These are phyloP conservation scores for Jatropha multifida DNA, from an alignment of 441 rosid species.

Conservation along the genomic window DNA sequence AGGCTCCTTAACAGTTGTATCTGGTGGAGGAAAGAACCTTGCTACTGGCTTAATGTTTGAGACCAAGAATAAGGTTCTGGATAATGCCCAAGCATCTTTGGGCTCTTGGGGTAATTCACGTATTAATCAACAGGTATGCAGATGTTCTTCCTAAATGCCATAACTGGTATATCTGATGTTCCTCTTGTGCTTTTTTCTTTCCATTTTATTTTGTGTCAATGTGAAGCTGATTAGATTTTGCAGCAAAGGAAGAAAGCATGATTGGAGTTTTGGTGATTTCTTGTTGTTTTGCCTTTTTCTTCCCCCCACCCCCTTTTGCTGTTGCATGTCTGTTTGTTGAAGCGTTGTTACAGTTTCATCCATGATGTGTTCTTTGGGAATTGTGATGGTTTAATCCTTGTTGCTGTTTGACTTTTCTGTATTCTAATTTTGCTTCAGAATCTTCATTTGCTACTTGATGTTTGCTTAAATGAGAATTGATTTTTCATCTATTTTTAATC, in stretches of 20 bases:
- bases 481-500: background rate
- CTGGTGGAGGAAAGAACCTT: slow-evolving; percentile 47
- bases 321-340: background rate
- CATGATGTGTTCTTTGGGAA: background rate
- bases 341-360: background rate
- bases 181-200: background rate
- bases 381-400: background rate
- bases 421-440: background rate
- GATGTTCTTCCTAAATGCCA: background rate
- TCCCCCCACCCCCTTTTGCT: background rate
- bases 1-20: slow-evolving; percentile 37
- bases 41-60: slow-evolving; percentile 52
- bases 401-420: background rate
- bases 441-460: background rate
- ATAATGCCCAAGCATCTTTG: slow-evolving; percentile 61
- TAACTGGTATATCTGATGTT: background rate
- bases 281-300: background rate
- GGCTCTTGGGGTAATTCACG: slow-evolving; percentile 72
- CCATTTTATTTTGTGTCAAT: background rate
- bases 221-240: background rate
- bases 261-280: background rate
- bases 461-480: background rate
- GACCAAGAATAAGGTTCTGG: slow-evolving; percentile 55
- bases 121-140: slow-evolving; percentile 67
- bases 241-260: background rate